Evolutionary conservation across 2,329 filamentous ascomycete species (phyloP).

Genomic region (Pyricularia sp.): DNA sequence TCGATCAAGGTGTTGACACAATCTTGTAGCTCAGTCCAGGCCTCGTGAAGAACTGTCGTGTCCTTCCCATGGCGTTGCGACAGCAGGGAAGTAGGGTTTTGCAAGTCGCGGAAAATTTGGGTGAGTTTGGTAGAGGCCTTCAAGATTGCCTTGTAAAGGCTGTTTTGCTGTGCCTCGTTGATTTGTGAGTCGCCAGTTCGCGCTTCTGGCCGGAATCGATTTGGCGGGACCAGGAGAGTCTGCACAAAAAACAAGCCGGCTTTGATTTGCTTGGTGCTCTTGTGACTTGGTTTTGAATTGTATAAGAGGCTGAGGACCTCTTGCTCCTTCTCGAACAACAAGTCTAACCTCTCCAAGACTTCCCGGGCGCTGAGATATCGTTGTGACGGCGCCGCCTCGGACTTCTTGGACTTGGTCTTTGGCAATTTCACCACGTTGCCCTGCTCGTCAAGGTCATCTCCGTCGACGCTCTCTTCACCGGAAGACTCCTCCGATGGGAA

Average conservation of each 20-base stretch:
- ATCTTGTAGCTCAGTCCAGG: slow-evolving; percentile 76
- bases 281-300: slow-evolving; percentile 53
- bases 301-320: slow-evolving; percentile 80
- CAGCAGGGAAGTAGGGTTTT: slow-evolving; percentile 27
- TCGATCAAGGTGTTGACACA: slow-evolving; percentile 88
- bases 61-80: slow-evolving; percentile 29
- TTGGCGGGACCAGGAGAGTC: slow-evolving; percentile 78
- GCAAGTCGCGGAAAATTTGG: slow-evolving; percentile 59
- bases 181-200: slow-evolving; percentile 69
- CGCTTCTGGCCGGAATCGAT: slow-evolving; percentile 79
- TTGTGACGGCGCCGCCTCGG: slow-evolving; percentile 31
- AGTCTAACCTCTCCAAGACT: slow-evolving; percentile 62
- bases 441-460: slow-evolving; percentile 37
- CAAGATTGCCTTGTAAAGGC: slow-evolving; percentile 73
- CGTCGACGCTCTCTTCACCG: slow-evolving; percentile 26
- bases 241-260: slow-evolving; percentile 93
- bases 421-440: slow-evolving; percentile 48
- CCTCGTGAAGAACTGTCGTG: slow-evolving; percentile 66
- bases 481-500: slow-evolving; percentile 30
- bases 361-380: slow-evolving; percentile 74
- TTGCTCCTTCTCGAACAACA: slow-evolving; percentile 78
- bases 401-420: slow-evolving; percentile 16
- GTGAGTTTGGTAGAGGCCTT: slow-evolving; percentile 60
- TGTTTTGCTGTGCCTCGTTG: slow-evolving; percentile 79
- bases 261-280: slow-evolving; percentile 43